phyloP scores from a whole-genome alignment of 768 basidiomycete genomes.

The Pholiota microspora region DNA sequence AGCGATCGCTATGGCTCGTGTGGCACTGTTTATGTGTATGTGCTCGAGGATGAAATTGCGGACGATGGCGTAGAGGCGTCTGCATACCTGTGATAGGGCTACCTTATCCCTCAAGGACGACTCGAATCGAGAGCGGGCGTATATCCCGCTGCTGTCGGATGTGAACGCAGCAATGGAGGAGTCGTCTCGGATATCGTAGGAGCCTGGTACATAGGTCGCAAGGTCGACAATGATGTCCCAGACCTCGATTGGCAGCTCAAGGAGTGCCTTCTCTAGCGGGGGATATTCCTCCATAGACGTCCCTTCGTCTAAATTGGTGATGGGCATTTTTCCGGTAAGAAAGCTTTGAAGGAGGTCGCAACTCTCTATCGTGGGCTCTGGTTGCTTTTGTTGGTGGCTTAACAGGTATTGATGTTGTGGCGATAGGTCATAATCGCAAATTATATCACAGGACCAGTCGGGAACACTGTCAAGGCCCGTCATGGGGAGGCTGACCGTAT shows the following conservation, averaged over 20 bases:
- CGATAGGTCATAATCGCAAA: no score
- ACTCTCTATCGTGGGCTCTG: no score
- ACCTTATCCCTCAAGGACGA: conserved; percentile 19
- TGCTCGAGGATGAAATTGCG: conserved; percentile 19
- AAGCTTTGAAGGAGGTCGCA: no score
- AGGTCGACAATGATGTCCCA: conserved; percentile 25
- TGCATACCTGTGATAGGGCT: conserved; percentile 21
- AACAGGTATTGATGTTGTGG: no score
- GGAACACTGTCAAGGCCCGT: no score
- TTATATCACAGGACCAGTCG: no score
- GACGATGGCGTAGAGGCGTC: conserved; percentile 18
- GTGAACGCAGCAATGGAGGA: conserved; percentile 24
- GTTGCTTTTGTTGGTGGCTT: no score
- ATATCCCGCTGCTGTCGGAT: conserved; percentile 21
- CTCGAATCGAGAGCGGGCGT: conserved; percentile 15
- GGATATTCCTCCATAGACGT: not conserved
- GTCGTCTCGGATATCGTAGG: conserved; percentile 18
- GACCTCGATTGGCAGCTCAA: conserved; percentile 23
- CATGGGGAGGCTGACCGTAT: not conserved
- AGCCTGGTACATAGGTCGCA: conserved; percentile 23
- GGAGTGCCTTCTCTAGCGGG: not conserved
- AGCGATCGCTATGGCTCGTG: conserved; percentile 18
- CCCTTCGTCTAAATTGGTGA: no score
- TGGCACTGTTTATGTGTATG: conserved; percentile 20
- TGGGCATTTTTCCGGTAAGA: no score